Percentiles rank a stretch among this genome's conserved stretches.
phyloP scores from a whole-genome alignment of 2,329 filamentous ascomycete species.

The Sporothrix luriei region DNA sequence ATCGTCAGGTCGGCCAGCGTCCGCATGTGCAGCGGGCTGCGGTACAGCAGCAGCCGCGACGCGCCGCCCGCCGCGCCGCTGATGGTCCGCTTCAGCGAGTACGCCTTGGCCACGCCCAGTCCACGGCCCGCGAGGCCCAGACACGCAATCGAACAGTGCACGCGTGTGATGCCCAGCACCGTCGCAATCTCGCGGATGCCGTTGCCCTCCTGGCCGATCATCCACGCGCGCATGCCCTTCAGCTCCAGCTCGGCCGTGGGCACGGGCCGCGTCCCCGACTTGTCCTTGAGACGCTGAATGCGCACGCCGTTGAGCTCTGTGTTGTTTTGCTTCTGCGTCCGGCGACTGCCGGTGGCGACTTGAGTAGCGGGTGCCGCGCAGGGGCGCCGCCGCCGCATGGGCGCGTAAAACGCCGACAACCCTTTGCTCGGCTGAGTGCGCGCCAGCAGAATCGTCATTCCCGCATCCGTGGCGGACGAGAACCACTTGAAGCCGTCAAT shows the following conservation, averaged over 20 bases:
- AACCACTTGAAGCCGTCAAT: conserved; percentile 74
- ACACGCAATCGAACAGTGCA: conserved; percentile 59
- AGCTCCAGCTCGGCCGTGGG: conserved; percentile 74
- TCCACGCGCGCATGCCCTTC: conserved; percentile 62
- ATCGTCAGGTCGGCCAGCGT: conserved; percentile 59
- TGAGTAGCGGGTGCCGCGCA: conserved; percentile 38
- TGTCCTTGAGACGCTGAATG: conserved; percentile 71
- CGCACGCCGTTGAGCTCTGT: conserved; percentile 65
- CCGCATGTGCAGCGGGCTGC: conserved; percentile 60
- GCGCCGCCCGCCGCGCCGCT: conserved; percentile 50
- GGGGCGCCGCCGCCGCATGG: conserved; percentile 53
- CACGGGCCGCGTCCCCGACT: conserved; percentile 68
- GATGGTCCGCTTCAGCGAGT: conserved; percentile 59
- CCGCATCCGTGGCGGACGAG: conserved; percentile 65
- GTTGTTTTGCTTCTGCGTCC: conserved; percentile 35
- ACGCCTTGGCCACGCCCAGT: conserved; percentile 60
- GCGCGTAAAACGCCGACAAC: conserved; percentile 66
- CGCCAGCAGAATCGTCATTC: conserved; percentile 67
- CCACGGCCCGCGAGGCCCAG: conserved; percentile 59
- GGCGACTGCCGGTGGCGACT: conserved; percentile 37
- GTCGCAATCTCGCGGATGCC: conserved; percentile 70
- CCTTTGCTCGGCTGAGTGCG: conserved; percentile 54
- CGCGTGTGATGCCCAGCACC: conserved; percentile 67
- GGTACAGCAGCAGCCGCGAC: conserved; percentile 51
- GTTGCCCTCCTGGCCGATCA: conserved; percentile 66